Percentiles rank a stretch among this genome's conserved stretches.
phyloP scores from a whole-genome alignment of 208 protist species.

The Plasmodiophora brassicae region DNA sequence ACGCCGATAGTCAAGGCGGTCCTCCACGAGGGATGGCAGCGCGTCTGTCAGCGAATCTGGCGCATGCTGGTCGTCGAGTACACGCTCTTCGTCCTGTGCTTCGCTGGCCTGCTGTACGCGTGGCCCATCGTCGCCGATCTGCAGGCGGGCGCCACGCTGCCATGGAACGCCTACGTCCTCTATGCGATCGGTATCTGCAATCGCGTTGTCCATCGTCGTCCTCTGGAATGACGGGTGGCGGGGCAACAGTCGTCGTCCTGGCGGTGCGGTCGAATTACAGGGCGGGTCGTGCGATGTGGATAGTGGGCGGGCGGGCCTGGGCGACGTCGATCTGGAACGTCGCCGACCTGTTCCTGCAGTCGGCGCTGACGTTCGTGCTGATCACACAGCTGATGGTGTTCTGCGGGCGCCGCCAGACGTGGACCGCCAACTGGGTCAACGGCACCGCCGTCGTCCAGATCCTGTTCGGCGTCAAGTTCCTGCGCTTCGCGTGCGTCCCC shows the following conservation, averaged over 20 bases:
- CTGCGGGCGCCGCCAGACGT: not conserved
- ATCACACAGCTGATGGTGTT: not conserved
- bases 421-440: not conserved
- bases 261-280: not conserved
- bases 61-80: not conserved
- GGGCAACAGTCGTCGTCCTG: not conserved
- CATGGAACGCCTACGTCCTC: not conserved
- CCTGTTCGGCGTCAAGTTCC: not conserved
- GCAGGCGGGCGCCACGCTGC: not conserved
- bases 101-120: not conserved
- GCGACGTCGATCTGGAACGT: not conserved
- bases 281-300: not conserved
- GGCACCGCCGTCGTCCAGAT: not conserved
- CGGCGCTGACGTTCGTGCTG: not conserved
- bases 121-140: not conserved
- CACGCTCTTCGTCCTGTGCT: not conserved
- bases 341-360: not conserved
- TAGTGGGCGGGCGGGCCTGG: not conserved
- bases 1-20: not conserved
- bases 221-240: not conserved
- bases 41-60: not conserved
- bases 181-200: not conserved
- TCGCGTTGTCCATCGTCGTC: not conserved
- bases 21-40: not conserved
- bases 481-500: conserved; percentile 15